phyloP scores from a whole-genome alignment of 345 rosid species.

The Syzygium grande region DNA sequence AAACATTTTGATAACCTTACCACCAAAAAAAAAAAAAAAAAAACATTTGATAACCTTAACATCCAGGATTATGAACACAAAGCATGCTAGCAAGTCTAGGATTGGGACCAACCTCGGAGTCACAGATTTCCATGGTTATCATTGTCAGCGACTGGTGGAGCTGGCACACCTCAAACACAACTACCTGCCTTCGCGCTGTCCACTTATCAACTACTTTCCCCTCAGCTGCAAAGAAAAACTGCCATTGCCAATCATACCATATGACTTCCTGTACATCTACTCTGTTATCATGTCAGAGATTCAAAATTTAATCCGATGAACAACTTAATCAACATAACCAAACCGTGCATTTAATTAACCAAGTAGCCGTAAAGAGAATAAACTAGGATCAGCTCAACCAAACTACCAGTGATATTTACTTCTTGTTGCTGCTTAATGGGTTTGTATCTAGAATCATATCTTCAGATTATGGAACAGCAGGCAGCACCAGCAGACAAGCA shows the following conservation, averaged over 20 bases:
- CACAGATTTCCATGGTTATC: not conserved
- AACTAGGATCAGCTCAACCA: not conserved
- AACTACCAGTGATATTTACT: not conserved
- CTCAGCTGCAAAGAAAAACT: not conserved
- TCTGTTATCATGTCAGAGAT: not conserved
- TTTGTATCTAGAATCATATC: not conserved
- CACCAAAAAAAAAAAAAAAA: too few species aligned
- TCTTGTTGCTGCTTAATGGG: not conserved
- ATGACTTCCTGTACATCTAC: not conserved
- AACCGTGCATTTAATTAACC: not conserved
- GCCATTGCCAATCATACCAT: not conserved
- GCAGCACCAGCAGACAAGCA: not conserved
- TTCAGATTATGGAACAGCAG: not conserved
- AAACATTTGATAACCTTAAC: not conserved
- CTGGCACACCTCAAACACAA: not conserved
- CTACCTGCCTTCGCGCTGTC: not conserved
- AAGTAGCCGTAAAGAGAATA: not conserved
- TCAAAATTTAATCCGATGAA: not conserved
- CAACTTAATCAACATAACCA: not conserved
- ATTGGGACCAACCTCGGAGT: not conserved
- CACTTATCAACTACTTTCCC: not conserved
- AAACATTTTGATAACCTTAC: not conserved
- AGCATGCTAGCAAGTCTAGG: not conserved
- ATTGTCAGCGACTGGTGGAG: not conserved
- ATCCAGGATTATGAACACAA: not conserved